A percentile compares a stretch with the other conserved stretches of the same genome.
Evolutionary conservation across 2,329 filamentous ascomycete genomes (phyloP).

Genomic region (Dothideomycetes sp.): DNA sequence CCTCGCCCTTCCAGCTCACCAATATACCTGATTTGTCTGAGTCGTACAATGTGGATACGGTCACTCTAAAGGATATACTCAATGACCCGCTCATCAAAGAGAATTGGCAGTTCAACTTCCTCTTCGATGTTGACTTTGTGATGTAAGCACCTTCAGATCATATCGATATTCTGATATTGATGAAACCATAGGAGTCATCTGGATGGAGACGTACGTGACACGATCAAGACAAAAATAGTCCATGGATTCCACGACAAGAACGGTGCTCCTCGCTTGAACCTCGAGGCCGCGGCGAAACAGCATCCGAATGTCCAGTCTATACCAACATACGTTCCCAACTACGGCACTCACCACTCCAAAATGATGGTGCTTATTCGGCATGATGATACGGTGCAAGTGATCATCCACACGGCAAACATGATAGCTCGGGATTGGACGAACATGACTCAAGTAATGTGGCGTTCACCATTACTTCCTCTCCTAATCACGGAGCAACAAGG

Average conservation of each 20-base stretch:
- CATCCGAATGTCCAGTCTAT: constrained; percentile 63
- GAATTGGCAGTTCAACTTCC: constrained; percentile 62
- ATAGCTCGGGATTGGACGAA: constrained; percentile 80
- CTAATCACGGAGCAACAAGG: constrained; percentile 28
- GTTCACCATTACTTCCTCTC: constrained; percentile 63
- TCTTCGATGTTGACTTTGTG: constrained; percentile 55
- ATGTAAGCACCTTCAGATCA: constrained; percentile 33
- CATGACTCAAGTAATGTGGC: constrained; percentile 79
- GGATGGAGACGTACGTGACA: constrained; percentile 44
- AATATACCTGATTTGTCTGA: constrained; percentile 55
- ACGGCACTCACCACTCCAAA: constrained; percentile 79
- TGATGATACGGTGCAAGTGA: constrained; percentile 65
- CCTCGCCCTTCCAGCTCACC: constrained; percentile 64
- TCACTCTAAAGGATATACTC: constrained; percentile 59
- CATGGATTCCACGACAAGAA: constrained; percentile 62
- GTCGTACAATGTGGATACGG: constrained; percentile 53
- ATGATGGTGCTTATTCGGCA: constrained; percentile 77
- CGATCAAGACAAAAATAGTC: constrained; percentile 49
- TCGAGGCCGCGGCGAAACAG: constrained; percentile 53
- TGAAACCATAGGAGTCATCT: constrained; percentile 34
- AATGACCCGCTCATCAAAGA: constrained; percentile 65
- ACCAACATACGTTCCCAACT: constrained; percentile 71
- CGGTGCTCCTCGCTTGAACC: constrained; percentile 46
- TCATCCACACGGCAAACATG: constrained; percentile 89
- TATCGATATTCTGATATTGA: constrained; percentile 3